Conservation (phyloP, 768 basidiomycete genomes). For the Epithele typhae region DNA sequence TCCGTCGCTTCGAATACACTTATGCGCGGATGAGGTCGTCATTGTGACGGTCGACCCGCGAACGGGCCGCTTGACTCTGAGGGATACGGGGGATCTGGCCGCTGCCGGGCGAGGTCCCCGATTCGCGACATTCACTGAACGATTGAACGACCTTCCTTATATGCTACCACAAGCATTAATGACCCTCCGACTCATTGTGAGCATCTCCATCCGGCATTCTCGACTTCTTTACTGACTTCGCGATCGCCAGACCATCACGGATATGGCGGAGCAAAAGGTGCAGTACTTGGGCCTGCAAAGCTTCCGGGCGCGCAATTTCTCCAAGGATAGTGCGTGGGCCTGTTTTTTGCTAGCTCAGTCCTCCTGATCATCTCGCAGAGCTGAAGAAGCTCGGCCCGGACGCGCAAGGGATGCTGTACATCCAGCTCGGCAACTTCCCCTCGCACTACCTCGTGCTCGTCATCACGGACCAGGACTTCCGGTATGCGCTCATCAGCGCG, state of each 20-base stretch:
- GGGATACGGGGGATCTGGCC: conserved; percentile 78
- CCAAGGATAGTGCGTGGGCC: conserved; percentile 48
- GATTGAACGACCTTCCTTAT: conserved; percentile 66
- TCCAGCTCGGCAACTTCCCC: conserved; percentile 73
- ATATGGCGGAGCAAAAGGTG: conserved; percentile 82
- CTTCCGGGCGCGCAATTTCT: conserved; percentile 65
- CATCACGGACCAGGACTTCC: conserved; percentile 71
- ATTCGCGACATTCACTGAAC: conserved; percentile 53
- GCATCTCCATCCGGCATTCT: too few relatives aligned
- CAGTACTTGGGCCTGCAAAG: conserved; percentile 77
- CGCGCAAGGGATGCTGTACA: conserved; percentile 62
- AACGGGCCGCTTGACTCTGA: conserved; percentile 73
- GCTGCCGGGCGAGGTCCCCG: conserved; percentile 68
- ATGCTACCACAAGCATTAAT: conserved; percentile 54
- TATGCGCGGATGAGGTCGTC: conserved; percentile 75
- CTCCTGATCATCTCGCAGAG: conserved; percentile 40
- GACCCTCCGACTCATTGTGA: conserved; percentile 57
- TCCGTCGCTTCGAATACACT: conserved; percentile 58
- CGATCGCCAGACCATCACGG: conserved; percentile 72
- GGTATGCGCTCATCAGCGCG: conserved; percentile 77
- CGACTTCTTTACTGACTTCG: background rate
- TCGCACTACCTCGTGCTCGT: conserved; percentile 83
- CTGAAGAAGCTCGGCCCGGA: conserved; percentile 63
- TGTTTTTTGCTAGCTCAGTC: too few relatives aligned
- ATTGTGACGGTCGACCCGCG: conserved; percentile 74